These are phyloP conservation scores for Blastomyces percursus DNA, from an alignment of 2,329 filamentous ascomycete species.

Conservation along the genomic window DNA sequence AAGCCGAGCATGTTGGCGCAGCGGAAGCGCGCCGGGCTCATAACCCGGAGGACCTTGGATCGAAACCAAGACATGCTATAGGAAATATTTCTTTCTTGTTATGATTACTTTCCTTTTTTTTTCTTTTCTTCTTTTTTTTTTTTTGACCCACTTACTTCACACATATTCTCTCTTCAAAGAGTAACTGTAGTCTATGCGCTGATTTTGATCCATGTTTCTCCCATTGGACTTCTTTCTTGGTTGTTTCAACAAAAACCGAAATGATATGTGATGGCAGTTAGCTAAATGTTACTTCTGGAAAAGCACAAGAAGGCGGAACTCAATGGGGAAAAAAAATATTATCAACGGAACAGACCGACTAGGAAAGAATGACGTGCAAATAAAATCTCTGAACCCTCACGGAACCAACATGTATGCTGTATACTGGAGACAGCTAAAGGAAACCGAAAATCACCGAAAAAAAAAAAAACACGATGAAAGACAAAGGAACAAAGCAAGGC, in stretches of 20 bases:
- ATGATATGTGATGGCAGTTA: background rate
- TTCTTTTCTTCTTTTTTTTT: conserved; percentile 1
- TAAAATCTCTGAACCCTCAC: background rate
- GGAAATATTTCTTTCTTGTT: background rate
- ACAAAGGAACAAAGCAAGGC: no score
- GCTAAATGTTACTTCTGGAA: background rate
- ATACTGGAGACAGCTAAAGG: background rate
- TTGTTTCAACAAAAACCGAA: background rate
- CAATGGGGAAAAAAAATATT: background rate
- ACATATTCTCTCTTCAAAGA: no score
- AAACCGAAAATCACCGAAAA: background rate
- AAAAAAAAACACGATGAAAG: background rate
- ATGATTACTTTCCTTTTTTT: background rate
- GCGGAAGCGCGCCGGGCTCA: conserved; percentile 30
- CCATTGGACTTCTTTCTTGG: background rate
- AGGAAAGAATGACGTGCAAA: background rate
- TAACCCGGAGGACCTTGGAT: conserved; percentile 27
- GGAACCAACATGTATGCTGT: background rate
- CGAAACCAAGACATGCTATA: conserved; percentile 12
- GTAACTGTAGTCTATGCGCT: no score
- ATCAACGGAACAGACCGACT: no score
- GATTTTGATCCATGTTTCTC: background rate
- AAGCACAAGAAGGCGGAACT: no score
- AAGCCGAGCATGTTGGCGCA: conserved; percentile 21
- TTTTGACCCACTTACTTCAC: no score